Evolutionary conservation across 371 early-diverging fungal species (phyloP).

Genomic region (Mortierella sp.): DNA sequence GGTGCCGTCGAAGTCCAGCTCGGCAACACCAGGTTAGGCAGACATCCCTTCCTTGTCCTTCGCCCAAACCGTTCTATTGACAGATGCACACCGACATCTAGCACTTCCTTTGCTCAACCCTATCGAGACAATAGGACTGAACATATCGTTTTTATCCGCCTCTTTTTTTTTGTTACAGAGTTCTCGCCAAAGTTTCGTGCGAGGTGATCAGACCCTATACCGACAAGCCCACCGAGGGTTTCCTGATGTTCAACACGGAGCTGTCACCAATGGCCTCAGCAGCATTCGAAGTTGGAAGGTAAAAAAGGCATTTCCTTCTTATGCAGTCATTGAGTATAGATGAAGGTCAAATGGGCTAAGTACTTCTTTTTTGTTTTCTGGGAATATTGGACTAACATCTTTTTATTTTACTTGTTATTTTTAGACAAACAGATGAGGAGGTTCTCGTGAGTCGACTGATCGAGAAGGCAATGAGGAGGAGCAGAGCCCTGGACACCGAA

Average conservation of each 20-base stretch:
- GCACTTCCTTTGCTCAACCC: too few species aligned
- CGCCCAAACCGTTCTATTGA: not conserved
- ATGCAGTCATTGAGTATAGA: too few species aligned
- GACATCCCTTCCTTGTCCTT: not conserved
- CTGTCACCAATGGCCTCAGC: slow-evolving; percentile 90
- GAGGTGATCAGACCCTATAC: slow-evolving; percentile 88
- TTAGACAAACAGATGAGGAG: slow-evolving; percentile 83
- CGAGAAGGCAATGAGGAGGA: slow-evolving; percentile 88
- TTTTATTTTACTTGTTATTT: not conserved
- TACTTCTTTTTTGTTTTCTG: not conserved
- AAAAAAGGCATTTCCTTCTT: not conserved
- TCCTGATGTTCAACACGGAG: slow-evolving; percentile 85
- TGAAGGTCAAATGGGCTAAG: not conserved
- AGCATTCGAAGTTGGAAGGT: slow-evolving; percentile 78
- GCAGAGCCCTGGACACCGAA: slow-evolving; percentile 95
- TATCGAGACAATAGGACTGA: not conserved
- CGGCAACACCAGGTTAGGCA: slow-evolving; percentile 79
- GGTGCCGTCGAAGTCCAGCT: slow-evolving; percentile 87
- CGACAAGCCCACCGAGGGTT: slow-evolving; percentile 89
- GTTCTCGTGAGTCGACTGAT: slow-evolving; percentile 86
- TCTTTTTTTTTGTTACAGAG: slow-evolving; percentile 60
- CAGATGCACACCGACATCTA: too few species aligned
- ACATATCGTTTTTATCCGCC: not conserved
- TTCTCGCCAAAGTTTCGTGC: slow-evolving; percentile 86
- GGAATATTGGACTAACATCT: not conserved